Percentiles rank a stretch among this genome's conserved stretches.
Conservation (phyloP, 192 early-diverging fungal species). For the Coemansia sp. region DNA sequence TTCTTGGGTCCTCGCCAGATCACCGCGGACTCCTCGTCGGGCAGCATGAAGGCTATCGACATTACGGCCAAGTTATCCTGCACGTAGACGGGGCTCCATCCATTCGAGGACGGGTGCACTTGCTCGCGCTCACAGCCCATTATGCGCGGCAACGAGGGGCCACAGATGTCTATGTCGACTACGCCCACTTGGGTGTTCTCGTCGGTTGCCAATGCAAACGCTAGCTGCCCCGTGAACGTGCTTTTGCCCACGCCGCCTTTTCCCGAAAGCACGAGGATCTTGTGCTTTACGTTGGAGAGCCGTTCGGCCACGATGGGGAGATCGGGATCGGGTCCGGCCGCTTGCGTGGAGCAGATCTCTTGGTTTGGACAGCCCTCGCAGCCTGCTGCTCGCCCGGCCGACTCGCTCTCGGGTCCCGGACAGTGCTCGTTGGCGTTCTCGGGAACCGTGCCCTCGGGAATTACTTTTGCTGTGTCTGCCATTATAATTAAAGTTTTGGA, state of each 20-base stretch:
- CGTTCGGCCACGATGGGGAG: conserved; percentile 64
- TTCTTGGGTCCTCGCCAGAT: conserved; percentile 97
- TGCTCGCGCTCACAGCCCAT: conserved; percentile 82
- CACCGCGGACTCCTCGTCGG: conserved; percentile 82
- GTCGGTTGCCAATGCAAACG: conserved; percentile 67
- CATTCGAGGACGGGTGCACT: conserved; percentile 76
- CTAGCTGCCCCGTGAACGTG: conserved; percentile 85
- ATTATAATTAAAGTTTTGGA: conserved; percentile 5
- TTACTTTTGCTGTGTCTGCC: conserved; percentile 2
- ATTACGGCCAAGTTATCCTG: conserved; percentile 81
- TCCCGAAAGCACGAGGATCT: conserved; percentile 90
- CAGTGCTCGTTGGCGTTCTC: conserved; percentile 74
- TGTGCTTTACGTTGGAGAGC: conserved; percentile 66
- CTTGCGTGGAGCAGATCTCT: conserved; percentile 67
- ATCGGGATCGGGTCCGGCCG: conserved; percentile 80
- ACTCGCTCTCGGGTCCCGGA: conserved; percentile 68
- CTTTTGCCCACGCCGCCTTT: conserved; percentile 98
- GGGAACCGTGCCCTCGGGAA: conserved; percentile 29
- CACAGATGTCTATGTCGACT: conserved; percentile 95
- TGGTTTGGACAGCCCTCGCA: conserved; percentile 86
- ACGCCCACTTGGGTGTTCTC: conserved; percentile 65
- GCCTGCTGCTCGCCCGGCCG: conserved; percentile 68
- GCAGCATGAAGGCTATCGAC: conserved; percentile 92
- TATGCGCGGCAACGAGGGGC: conserved; percentile 90
- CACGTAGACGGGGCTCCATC: conserved; percentile 80